Base-by-base conservation (phyloP, 805 yeast species). In the Wickerhamomyces queroliae region DNA sequence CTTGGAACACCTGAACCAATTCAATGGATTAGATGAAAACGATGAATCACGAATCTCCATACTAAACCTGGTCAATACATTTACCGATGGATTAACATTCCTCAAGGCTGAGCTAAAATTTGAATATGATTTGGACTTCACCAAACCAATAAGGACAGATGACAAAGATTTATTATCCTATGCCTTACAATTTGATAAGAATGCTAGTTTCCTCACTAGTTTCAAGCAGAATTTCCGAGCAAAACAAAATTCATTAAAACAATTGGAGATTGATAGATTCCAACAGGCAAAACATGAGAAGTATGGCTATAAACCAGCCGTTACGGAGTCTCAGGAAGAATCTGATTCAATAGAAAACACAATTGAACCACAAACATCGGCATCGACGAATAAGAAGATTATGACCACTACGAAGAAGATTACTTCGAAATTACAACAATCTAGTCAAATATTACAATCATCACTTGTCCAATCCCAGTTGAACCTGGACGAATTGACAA, bases 331-430 rank as follows among this genome's bases (percentile, higher is more conserved):
- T 7, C 9, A 15, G 25, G 27, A 28, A n/a, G 36, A 30, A 29
- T 15, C 32, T 19, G 16, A 28, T 23, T 19, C 21, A 32, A 19
- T 31, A 22, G 19, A 32, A 40, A 8, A 18, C 22, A 17, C 11
- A 12, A n/a, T 2, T 2, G 13, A 36, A 17, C 22, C 17, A 12
- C 17, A 24, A 10, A 8, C 6, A 25, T 15, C 28, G 4, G 15
- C 11, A 8, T 34, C 52, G 4, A 44, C 48, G 2, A 54, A 53
- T 40, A 49, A 44, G 6, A 53, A 52, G 25, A 41, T 55, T 8
- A 37, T 53, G 41, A 32, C 44, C 13, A 51, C 59, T 5, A 55
- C 53, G 0, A 53, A 48, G 38, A 49, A 46, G 37, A 55, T 55
- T 31, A 55, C 58, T 8, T 45, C 55, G 4, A 43, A 44, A 11